Base-by-base conservation (phyloP, 306 rosid genomes). In the Hippophae gyantsensis region DNA sequence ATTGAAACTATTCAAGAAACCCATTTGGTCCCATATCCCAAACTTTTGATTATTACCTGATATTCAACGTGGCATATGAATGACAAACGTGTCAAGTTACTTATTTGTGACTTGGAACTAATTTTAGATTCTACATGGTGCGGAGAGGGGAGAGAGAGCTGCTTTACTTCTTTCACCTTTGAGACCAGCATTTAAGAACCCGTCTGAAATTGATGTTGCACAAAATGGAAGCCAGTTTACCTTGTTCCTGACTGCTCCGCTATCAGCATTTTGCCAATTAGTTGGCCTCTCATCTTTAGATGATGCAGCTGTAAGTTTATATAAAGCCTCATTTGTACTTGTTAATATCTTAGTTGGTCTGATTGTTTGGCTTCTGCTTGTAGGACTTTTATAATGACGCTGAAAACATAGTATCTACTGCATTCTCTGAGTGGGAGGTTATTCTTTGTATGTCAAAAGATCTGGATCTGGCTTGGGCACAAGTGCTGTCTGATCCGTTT, bases 161-260 rank as follows among this genome's bases (percentile, higher is more conserved):
- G 95, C 94, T 65, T 60, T 93, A 48, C 80, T 93, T 77, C 95
- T 93, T 59, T 93, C 99, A 66, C 99, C 93, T 66, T 77, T 83
- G 77, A 84, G 72, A 69, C 81, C 87, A 2, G 74, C 78, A 65
- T 83, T 77, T 74, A 87, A 83, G 79, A 81, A 84, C 47, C 72
- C 82, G 13, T 67, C 80, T 62, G 80, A 76, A 73, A 78, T 75
- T 52, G 75, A 75, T 76, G 50, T 67, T 13, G 44, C 56, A 26
- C 81, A 75, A 69, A 81, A 72, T 46, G 99, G 97, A 80, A 84
- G 94, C 72, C 99, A 93, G 58, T 93, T 93, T 67, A 93, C 99
- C 45, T 79, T 84, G 75, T 93, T 93, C 87, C 79, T 93, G 85
- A 93, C 90, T 70, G 82, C 90, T 71, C 97, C 99, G 48, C 69